These are phyloP conservation scores for Solanum acaule DNA, from an alignment of 257 asterid genomes.

Conservation along the genomic window DNA sequence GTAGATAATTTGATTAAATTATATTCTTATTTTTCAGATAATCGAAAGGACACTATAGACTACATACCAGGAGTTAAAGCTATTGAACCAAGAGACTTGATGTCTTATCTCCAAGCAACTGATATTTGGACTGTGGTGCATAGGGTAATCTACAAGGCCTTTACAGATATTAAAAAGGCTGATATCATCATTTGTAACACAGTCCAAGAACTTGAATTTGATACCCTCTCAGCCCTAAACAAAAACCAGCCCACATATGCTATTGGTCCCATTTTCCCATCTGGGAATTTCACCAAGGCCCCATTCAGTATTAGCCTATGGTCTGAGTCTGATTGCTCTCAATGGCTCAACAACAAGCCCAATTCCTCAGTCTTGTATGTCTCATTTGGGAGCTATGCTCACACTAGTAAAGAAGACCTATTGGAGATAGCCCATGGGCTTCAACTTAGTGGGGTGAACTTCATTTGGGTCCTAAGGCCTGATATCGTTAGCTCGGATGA, in stretches of 20 bases:
- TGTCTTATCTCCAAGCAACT: conserved; percentile 50
- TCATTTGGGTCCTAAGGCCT: conserved; percentile 66
- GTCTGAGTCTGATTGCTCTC: conserved; percentile 65
- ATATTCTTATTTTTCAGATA: conserved; percentile 13
- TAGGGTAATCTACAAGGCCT: conserved; percentile 56
- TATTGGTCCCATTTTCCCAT: conserved; percentile 52
- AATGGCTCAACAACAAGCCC: conserved; percentile 55
- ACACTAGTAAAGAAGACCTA: conserved; percentile 41
- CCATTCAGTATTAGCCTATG: conserved; percentile 48
- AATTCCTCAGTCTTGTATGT: conserved; percentile 50
- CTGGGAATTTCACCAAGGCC: conserved; percentile 28
- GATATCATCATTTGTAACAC: conserved; percentile 66
- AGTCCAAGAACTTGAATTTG: conserved; percentile 49
- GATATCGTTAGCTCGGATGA: conserved; percentile 53
- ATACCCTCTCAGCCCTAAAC: conserved; percentile 42
- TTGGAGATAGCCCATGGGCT: conserved; percentile 65
- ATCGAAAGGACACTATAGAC: conserved; percentile 39
- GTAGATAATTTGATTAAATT: background rate
- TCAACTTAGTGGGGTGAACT: conserved; percentile 30
- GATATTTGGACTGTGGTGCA: conserved; percentile 47
- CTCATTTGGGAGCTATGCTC: conserved; percentile 74
- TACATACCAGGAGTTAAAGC: conserved; percentile 64
- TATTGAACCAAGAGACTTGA: conserved; percentile 48
- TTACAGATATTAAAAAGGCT: conserved; percentile 37
- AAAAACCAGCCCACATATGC: conserved; percentile 41